These are phyloP conservation scores for Combretum micranthum DNA, from an alignment of 345 rosid species.

Conservation along the genomic window DNA sequence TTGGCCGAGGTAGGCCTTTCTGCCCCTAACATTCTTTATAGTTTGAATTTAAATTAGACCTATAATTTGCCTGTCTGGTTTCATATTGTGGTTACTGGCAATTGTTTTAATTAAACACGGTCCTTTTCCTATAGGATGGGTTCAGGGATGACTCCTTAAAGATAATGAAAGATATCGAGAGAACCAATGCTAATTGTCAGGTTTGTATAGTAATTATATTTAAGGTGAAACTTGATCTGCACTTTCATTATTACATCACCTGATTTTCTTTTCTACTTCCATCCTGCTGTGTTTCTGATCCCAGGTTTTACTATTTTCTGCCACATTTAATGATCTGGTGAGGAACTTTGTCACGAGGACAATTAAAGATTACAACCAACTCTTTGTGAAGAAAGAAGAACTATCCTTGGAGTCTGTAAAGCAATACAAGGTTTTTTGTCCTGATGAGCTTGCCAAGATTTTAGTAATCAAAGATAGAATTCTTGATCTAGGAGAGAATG, in stretches of 20 bases:
- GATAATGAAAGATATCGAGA: constrained; percentile 80
- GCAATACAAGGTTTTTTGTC: constrained; percentile 85
- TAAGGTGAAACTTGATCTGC: not conserved
- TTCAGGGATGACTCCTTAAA: constrained; percentile 82
- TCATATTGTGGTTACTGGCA: not conserved
- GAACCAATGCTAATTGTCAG: constrained; percentile 52
- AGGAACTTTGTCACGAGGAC: constrained; percentile 62
- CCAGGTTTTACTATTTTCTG: constrained; percentile 88
- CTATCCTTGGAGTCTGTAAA: constrained; percentile 75
- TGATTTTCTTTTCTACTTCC: constrained; percentile 2
- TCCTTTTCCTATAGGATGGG: constrained; percentile 64
- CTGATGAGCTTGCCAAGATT: constrained; percentile 70
- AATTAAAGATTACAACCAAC: constrained; percentile 70
- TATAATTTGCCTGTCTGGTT: not conserved
- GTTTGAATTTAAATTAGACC: no score
- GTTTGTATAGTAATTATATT: constrained; percentile 25
- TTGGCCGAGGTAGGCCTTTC: constrained; percentile 54
- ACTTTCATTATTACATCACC: not conserved
- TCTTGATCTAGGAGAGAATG: constrained; percentile 68
- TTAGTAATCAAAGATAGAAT: constrained; percentile 70
- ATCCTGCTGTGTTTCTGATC: not conserved
- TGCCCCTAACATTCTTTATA: not conserved
- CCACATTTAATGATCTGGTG: constrained; percentile 78
- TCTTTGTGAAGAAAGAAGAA: constrained; percentile 87
- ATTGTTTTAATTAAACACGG: not conserved